Conservation (phyloP, 257 asterid species). For the Primulina tabacum region DNA sequence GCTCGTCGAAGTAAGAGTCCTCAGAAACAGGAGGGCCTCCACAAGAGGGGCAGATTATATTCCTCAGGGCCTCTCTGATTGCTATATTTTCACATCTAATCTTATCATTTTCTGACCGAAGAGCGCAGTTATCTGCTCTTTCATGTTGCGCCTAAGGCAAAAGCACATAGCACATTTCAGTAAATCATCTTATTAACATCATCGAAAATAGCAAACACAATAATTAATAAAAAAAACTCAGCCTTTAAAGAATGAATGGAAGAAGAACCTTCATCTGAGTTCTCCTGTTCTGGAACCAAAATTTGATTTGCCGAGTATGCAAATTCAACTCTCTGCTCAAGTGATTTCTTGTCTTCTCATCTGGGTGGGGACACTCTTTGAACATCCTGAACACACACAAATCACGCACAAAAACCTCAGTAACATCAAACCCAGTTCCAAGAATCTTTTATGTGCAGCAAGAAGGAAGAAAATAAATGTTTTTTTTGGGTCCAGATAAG, state of each 20-base stretch:
- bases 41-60: conserved; percentile 83
- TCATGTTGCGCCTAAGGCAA: conserved; percentile 78
- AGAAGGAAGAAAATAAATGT: too few species aligned
- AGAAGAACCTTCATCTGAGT: conserved; percentile 85
- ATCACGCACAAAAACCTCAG: conserved; percentile 25
- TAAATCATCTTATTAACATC: not conserved
- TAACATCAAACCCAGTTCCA: conserved; percentile 5
- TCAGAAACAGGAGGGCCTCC: conserved; percentile 85
- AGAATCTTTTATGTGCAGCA: not conserved
- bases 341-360: conserved; percentile 79
- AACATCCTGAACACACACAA: conserved; percentile 49
- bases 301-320: conserved; percentile 92
- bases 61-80: conserved; percentile 75
- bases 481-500: conserved; percentile 7
- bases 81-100: conserved; percentile 83
- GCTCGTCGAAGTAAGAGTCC: conserved; percentile 79
- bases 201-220: not conserved
- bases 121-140: conserved; percentile 65
- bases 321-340: conserved; percentile 82
- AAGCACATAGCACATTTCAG: not conserved
- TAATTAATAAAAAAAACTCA: not conserved
- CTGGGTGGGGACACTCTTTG: conserved; percentile 93
- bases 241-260: too few species aligned
- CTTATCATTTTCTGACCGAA: conserved; percentile 73
- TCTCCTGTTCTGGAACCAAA: conserved; percentile 96